These are phyloP conservation scores for Henckelia pumila DNA, from an alignment of 257 asterid species.

Conservation along the genomic window DNA sequence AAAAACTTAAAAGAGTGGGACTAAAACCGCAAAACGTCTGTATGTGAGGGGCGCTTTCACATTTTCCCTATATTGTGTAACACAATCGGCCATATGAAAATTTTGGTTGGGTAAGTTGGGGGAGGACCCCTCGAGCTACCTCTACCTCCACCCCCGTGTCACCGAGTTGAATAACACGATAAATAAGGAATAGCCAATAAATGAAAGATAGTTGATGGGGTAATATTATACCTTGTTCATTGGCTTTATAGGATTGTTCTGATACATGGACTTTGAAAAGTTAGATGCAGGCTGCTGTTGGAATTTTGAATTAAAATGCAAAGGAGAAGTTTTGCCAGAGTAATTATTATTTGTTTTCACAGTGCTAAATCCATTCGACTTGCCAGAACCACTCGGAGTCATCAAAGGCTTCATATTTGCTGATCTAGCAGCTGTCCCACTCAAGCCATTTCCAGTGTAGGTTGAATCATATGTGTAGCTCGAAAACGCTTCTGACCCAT, in stretches of 20 bases:
- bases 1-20: neutral
- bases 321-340: slow-evolving; percentile 32
- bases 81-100: too few species aligned
- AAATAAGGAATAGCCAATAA: neutral
- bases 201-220: neutral
- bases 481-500: slow-evolving; percentile 56
- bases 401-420: slow-evolving; percentile 36
- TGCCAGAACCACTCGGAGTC: slow-evolving; percentile 43
- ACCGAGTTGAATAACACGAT: neutral
- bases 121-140: too few species aligned
- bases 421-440: slow-evolving; percentile 34
- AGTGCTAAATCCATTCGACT: slow-evolving; percentile 38
- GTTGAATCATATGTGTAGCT: slow-evolving; percentile 44
- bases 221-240: slow-evolving; percentile 46
- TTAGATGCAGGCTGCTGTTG: slow-evolving; percentile 39
- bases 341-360: slow-evolving; percentile 32
- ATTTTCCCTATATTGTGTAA: neutral
- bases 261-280: slow-evolving; percentile 43
- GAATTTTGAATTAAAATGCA: slow-evolving; percentile 39
- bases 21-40: too few species aligned
- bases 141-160: too few species aligned
- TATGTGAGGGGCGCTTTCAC: neutral
- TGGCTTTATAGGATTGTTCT: slow-evolving; percentile 48
- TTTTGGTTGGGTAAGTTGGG: too few species aligned
- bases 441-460: slow-evolving; percentile 45